Conservation (phyloP, 2,329 filamentous ascomycete species). For the Annulohypoxylon truncatum region DNA sequence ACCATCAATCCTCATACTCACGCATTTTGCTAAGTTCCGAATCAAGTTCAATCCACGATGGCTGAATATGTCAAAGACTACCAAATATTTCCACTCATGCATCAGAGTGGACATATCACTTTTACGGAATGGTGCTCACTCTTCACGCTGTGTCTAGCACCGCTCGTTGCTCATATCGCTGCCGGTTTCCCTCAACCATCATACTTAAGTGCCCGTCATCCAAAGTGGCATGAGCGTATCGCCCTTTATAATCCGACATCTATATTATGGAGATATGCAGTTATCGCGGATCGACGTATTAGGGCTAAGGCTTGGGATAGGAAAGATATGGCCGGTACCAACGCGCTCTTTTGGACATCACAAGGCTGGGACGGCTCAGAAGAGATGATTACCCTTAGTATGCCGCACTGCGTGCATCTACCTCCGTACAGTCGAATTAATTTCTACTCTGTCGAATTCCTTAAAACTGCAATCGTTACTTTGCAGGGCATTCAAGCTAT, state of each 20-base stretch:
- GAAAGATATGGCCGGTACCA: slow-evolving; percentile 48
- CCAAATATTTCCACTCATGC: not conserved
- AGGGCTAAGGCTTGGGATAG: slow-evolving; percentile 47
- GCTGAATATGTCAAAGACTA: not conserved
- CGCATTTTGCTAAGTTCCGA: not conserved
- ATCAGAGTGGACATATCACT: not conserved
- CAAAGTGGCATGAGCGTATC: slow-evolving; percentile 49
- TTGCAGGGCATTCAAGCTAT: slow-evolving; percentile 39
- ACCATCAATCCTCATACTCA: not conserved
- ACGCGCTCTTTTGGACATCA: slow-evolving; percentile 52
- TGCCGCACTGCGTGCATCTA: slow-evolving; percentile 30
- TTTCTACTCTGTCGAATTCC: slow-evolving; percentile 33
- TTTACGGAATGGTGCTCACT: not conserved
- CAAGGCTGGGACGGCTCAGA: slow-evolving; percentile 52
- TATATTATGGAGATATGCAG: slow-evolving; percentile 53
- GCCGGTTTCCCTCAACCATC: slow-evolving; percentile 18
- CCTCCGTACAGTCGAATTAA: slow-evolving; percentile 31
- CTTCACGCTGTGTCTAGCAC: not conserved
- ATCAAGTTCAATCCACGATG: not conserved
- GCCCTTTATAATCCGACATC: slow-evolving; percentile 52
- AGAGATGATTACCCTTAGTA: slow-evolving; percentile 38
- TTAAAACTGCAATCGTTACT: slow-evolving; percentile 43
- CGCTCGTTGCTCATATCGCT: slow-evolving; percentile 26
- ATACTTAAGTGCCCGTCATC: not conserved
- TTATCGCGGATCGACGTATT: slow-evolving; percentile 51